Base-by-base conservation (phyloP, 805 yeast genomes). In the Schwanniomyces pseudopolymorphus region DNA sequence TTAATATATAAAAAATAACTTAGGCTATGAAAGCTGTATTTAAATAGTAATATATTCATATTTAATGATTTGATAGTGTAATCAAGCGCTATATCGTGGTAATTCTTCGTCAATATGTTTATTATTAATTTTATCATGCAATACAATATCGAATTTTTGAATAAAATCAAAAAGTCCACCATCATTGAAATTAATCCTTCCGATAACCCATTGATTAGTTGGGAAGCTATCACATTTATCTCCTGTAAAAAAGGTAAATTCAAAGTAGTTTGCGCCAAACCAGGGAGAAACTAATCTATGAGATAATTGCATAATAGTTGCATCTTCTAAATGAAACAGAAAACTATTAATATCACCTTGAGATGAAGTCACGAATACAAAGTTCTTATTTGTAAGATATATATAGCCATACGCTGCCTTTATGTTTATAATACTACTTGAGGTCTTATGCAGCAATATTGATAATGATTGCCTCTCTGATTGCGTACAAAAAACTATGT, bases 191-290 rank as follows among this genome's bases (percentile, higher is more conserved):
- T 59, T 58, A 5, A 78, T 46, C 6, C 52, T 54, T 1, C 75
- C 72, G 33, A 59, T 54, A 61, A 72, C 75, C 50, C 65, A 67
- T 27, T 69, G 66, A 21, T 66, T 51, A 36, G 60, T 60, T 2
- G 77, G 75, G 31, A 70, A 64, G 1, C 77, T 75, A 47, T 72
- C 74, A 47, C 69, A 66, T 4, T 57, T 53, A 13, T 60, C 45
- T 3, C 65, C 56, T 38, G 69, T 64, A 38, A 59, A 67, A 56
- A 78, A 76, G 22, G 67, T 40, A 33, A 75, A 67, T 50, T 66
- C 66, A 74, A 78, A 77, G 54, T 69, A 74, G 50, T 77, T 79
- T 17, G 80, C 68, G 0, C 84, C 84, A 53, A 79, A 73, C 81
- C 81, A 78, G 1, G 82, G 81, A 21, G 77, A 65, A 45, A 71